phyloP scores from a whole-genome alignment of 2,329 filamentous ascomycete species.

The Calycina herbarum region DNA sequence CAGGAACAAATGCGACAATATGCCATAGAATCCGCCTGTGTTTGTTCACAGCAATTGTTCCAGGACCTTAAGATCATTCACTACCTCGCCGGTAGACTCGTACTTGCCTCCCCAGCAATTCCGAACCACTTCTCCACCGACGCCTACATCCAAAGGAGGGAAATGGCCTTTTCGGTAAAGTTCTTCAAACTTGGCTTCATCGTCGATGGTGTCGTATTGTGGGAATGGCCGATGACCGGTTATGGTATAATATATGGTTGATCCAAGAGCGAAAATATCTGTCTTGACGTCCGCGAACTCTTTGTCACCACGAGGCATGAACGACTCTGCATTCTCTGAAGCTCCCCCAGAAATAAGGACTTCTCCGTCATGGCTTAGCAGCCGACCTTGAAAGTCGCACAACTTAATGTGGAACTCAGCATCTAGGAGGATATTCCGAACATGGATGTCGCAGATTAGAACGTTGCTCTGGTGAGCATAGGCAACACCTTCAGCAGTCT shows the following conservation, averaged over 20 bases:
- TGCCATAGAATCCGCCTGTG: no score
- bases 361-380: background rate
- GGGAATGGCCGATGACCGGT: conserved; percentile 5
- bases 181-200: conserved; percentile 12
- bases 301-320: background rate
- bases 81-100: no score
- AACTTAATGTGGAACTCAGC: background rate
- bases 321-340: conserved; percentile 11
- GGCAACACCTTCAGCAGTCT: conserved; percentile 17
- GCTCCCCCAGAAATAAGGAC: conserved; percentile 10
- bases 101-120: no score
- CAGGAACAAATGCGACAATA: no score
- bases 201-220: conserved; percentile 9
- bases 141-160: background rate
- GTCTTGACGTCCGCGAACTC: conserved; percentile 2
- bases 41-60: no score
- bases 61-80: no score
- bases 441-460: conserved; percentile 19
- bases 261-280: conserved; percentile 4
- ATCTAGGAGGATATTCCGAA: conserved; percentile 22
- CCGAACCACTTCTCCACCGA: background rate
- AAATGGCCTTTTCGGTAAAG: conserved; percentile 4
- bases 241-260: background rate
- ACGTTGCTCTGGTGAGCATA: conserved; percentile 16
- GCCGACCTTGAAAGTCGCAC: conserved; percentile 4